These are phyloP conservation scores for Diplodia mutila DNA, from an alignment of 2,329 filamentous ascomycete species.

Conservation along the genomic window DNA sequence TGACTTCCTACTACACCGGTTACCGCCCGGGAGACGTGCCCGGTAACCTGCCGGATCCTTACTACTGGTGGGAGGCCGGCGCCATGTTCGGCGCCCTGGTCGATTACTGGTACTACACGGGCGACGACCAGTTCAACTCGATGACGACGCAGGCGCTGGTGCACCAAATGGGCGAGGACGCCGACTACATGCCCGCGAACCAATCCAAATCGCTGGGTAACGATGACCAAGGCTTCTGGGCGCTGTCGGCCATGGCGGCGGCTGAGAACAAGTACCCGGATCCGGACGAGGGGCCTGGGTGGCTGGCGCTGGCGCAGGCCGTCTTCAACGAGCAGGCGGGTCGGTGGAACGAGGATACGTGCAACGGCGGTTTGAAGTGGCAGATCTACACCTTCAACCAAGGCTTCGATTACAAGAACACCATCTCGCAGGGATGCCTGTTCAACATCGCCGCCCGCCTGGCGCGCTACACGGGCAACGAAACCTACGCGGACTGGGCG, in stretches of 20 bases:
- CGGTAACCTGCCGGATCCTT: constrained; percentile 56
- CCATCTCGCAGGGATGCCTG: constrained; percentile 61
- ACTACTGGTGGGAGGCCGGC: constrained; percentile 50
- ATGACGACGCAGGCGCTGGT: constrained; percentile 62
- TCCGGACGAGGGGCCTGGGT: constrained; percentile 59
- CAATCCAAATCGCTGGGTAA: constrained; percentile 53
- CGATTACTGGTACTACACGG: constrained; percentile 50
- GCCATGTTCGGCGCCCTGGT: constrained; percentile 46
- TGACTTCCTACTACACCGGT: constrained; percentile 25
- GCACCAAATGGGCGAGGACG: constrained; percentile 71
- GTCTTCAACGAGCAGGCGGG: constrained; percentile 78
- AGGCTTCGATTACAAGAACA: constrained; percentile 65
- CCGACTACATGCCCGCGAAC: constrained; percentile 68
- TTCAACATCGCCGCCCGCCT: constrained; percentile 68
- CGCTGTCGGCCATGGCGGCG: constrained; percentile 61
- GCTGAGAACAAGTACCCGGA: constrained; percentile 56
- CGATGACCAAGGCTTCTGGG: constrained; percentile 64
- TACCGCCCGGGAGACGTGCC: constrained; percentile 24
- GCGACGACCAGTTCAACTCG: constrained; percentile 44
- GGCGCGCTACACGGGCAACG: constrained; percentile 76
- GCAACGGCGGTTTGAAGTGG: constrained; percentile 79
- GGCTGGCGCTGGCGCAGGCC: constrained; percentile 75
- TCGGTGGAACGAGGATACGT: constrained; percentile 70
- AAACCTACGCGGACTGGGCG: constrained; percentile 79
- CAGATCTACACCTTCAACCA: constrained; percentile 81